These are phyloP conservation scores for Rutstroemia sp. DNA, from an alignment of 2,329 filamentous ascomycete species.

Conservation along the genomic window DNA sequence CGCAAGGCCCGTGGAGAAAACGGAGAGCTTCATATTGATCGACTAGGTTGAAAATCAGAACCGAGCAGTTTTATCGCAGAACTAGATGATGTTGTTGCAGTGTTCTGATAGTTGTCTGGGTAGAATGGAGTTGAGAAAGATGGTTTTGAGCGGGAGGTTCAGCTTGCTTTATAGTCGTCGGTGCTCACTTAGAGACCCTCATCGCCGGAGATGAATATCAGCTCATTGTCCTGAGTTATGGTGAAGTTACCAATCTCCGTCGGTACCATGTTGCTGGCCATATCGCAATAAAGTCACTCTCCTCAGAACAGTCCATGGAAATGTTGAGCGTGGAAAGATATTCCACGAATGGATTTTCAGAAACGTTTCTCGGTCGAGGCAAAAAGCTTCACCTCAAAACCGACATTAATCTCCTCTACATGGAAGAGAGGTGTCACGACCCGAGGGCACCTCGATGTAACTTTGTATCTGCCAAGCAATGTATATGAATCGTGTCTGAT, in stretches of 20 bases:
- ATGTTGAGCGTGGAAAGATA: neutral
- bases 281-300: neutral
- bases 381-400: neutral
- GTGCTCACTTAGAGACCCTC: neutral
- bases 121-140: neutral
- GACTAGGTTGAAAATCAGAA: neutral
- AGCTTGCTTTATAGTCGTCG: neutral
- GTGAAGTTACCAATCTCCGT: neutral
- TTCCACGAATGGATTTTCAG: conserved; percentile 6
- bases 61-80: too few relatives aligned
- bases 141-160: neutral
- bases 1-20: conserved; percentile 36
- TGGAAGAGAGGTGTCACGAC: neutral
- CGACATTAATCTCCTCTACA: neutral
- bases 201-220: neutral
- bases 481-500: neutral
- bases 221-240: neutral
- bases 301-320: neutral
- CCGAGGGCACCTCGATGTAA: neutral
- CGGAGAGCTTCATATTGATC: conserved; percentile 39
- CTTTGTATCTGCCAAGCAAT: conserved; percentile 3
- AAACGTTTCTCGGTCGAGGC: neutral
- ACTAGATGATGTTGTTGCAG: neutral
- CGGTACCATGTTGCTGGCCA: neutral
- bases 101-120: neutral